Conservation (phyloP, 2,329 filamentous ascomycete species). For the Cladosporium sp. region DNA sequence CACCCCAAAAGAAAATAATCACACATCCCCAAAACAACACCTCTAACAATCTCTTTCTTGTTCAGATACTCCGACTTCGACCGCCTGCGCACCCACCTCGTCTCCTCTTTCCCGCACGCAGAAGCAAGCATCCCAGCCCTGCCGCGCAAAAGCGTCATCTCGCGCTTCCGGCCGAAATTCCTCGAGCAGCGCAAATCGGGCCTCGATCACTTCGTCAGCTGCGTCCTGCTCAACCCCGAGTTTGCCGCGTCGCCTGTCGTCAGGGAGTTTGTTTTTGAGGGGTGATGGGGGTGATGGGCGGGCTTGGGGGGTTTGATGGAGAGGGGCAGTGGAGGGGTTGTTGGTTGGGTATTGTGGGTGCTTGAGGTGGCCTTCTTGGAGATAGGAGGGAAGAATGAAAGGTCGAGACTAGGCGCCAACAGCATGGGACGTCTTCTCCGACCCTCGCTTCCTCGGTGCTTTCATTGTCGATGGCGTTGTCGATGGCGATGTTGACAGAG, state of each 20-base stretch:
- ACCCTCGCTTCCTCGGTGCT: too few species aligned
- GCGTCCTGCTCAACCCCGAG: constrained; percentile 79
- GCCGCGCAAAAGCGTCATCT: constrained; percentile 87
- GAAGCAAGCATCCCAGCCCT: constrained; percentile 81
- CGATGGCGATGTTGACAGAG: too few species aligned
- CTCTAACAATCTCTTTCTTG: not conserved
- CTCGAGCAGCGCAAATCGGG: constrained; percentile 79
- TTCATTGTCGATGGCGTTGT: too few species aligned
- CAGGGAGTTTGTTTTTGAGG: constrained; percentile 79
- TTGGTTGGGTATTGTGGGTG: too few species aligned
- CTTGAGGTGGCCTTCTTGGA: too few species aligned
- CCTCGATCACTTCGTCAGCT: constrained; percentile 92
- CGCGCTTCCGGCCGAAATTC: constrained; percentile 73
- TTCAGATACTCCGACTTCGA: constrained; percentile 93
- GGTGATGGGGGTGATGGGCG: too few species aligned
- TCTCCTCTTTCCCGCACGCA: constrained; percentile 78
- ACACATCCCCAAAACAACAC: not conserved
- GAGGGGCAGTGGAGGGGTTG: too few species aligned
- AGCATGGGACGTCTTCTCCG: too few species aligned
- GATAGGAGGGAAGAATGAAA: too few species aligned
- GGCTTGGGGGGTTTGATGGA: too few species aligned
- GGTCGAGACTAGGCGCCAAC: too few species aligned
- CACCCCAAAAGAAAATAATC: too few species aligned
- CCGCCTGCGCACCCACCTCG: constrained; percentile 67
- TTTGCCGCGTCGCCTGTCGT: constrained; percentile 88